Evolutionary conservation across 306 rosid species (phyloP), one percentile per base, ranked within the genome.

Genomic region (Trifolium subterraneum): DNA sequence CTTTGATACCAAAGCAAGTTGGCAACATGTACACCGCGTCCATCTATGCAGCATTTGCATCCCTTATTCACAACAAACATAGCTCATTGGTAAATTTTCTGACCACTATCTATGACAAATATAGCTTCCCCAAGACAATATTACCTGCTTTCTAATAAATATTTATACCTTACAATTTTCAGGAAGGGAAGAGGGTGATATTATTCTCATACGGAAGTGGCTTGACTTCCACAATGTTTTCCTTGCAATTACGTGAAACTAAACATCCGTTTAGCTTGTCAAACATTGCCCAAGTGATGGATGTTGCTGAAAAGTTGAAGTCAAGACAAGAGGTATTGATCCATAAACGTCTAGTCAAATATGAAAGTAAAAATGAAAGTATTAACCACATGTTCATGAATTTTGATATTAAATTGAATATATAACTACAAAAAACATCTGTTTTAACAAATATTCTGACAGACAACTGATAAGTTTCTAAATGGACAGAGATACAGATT

Each of bases 1-100:
- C 98, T 76, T 87, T 90, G 86, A 14, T 95, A 54, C 99, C 99
- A 54, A 95, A 95, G 87, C 93, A 88, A 92, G 90, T 92, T 18
- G 99, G 99, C 73, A 95, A 95, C 87, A 92, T 95, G 98, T 95
- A 95, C 84, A 95, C 99, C 25, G 99, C 99, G n/a, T 95, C 99
- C 72, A 84, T 95, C 59, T 95, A 95, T 75, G 99, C 99, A 29
- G 99, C 99, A 75, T 92, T 92, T 80, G 95, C 83, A 27, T 92
- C 99, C 63, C 96, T 95, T 50, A 77, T 95, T 60, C 99, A 95
- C 83, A 88, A 88, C 79, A 92, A 90, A 67, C 76, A 86, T 29
- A 87, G 70, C 69, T 31, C 91, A 78, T 68, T 95, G 99, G 99
- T 95, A 77, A 83, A 72, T 77, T 6, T 79, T 78, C 67, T 62